Evolutionary conservation across 1,284 basidiomycete species (phyloP), one percentile per base, ranked within the genome.

Genomic region (Sphagnurus paluster): DNA sequence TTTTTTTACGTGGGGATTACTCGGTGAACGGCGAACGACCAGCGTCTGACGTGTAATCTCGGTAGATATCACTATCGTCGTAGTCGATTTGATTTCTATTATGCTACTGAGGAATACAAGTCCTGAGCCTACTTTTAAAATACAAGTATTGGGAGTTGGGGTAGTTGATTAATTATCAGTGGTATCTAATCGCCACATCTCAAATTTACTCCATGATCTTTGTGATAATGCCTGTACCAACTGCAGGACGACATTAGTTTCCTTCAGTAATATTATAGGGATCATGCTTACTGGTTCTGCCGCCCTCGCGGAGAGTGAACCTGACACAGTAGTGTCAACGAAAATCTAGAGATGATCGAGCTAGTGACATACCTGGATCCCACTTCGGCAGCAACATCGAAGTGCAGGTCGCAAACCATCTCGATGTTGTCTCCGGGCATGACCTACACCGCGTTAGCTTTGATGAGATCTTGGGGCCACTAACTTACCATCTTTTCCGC

Each of bases 401-500:
- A 85, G 24, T 88, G 79, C 34, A 99, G 80, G 38, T 85, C 78
- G 60, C 90, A 93, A 48, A 91, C 76, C 75, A 99, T 87, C 71
- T 98, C 94, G 50, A 99, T 87, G 62, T 97, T 97, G 76, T 99
- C 97, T 60, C 97, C 96, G 43, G 96, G 96, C 93, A 98, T 97
- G 60, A 98, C 90, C 82, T 94, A 49, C 20, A 30, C 11, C 42
- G 44, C 50, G 21, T 53, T 28, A 54, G 42, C 24, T 41, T 25
- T 24, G 24, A n/a, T 19, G 32, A 26, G 3, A 4, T 29, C 23
- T 49, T 20, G 38, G 14, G 29, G 17, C 9, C 21, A 20, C 39
- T 36, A 48, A 52, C 58, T 28, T 42, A 84, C 87, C 88, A 92
- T 92, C 71, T 90, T 93, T 61, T 93, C 88, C 45, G 78, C 76